A percentile compares a stretch with the other conserved stretches of the same genome.
Evolutionary conservation across 805 yeast species (phyloP).

Genomic region (Candida ipomoeae): DNA sequence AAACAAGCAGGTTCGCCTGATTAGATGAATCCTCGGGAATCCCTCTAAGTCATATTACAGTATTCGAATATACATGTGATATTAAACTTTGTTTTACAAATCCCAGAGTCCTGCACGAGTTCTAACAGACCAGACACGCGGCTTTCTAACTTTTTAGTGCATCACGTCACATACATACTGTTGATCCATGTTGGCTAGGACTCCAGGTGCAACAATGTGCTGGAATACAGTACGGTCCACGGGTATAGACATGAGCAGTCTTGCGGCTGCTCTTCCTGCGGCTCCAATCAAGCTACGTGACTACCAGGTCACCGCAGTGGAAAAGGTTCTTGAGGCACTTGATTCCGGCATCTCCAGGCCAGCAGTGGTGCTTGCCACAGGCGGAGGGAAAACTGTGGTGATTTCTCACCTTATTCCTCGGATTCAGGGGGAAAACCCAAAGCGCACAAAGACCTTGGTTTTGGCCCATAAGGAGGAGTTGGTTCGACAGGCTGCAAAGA

Average conservation of each 20-base stretch:
- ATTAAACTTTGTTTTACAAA: too few species aligned
- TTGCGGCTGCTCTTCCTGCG: not conserved
- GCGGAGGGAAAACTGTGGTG: slow-evolving; percentile 90
- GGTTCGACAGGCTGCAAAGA: slow-evolving; percentile 60
- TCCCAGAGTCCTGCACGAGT: too few species aligned
- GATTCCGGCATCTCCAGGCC: slow-evolving; percentile 47
- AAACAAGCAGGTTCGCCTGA: too few species aligned
- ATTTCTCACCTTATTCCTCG: slow-evolving; percentile 55
- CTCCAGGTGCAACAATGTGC: too few species aligned
- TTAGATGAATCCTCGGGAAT: too few species aligned
- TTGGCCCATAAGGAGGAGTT: slow-evolving; percentile 81
- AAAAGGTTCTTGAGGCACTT: slow-evolving; percentile 48
- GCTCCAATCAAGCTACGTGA: slow-evolving; percentile 23
- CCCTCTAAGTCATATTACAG: too few species aligned
- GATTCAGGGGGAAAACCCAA: slow-evolving; percentile 24
- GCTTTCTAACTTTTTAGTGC: too few species aligned
- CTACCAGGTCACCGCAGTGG: slow-evolving; percentile 72
- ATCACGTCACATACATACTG: too few species aligned
- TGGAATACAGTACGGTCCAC: too few species aligned
- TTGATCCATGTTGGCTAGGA: too few species aligned
- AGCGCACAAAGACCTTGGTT: slow-evolving; percentile 43
- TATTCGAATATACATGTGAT: too few species aligned
- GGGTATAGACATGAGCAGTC: not conserved
- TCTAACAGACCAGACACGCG: too few species aligned
- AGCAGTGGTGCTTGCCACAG: slow-evolving; percentile 87